Conservation (phyloP, 805 yeast genomes). For the Alloascoidea hylecoeti region DNA sequence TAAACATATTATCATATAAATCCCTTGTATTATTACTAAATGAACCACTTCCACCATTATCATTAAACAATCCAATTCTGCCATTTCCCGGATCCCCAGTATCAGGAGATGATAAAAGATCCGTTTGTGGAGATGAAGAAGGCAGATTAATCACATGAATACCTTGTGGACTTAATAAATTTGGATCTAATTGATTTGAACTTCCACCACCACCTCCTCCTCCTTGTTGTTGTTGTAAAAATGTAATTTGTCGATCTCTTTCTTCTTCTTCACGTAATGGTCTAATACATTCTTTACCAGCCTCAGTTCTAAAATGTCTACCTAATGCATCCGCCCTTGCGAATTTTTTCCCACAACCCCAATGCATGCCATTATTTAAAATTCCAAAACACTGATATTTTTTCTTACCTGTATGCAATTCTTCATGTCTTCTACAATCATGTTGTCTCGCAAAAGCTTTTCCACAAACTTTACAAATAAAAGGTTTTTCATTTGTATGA, state of each 20-base stretch:
- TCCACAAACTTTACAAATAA: conserved; percentile 45
- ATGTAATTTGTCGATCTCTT: too few relatives aligned
- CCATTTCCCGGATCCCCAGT: too few relatives aligned
- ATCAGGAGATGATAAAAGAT: too few relatives aligned
- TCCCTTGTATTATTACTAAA: too few relatives aligned
- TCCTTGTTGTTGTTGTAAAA: conserved; percentile 1
- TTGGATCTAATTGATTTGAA: too few relatives aligned
- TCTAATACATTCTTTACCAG: conserved; percentile 55
- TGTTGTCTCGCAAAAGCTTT: conserved; percentile 67
- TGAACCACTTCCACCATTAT: too few relatives aligned
- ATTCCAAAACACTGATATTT: conserved; percentile 54
- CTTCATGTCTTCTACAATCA: conserved; percentile 64
- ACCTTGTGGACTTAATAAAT: too few relatives aligned
- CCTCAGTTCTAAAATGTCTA: conserved; percentile 63
- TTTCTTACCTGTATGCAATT: conserved; percentile 60
- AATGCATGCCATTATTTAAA: conserved; percentile 39
- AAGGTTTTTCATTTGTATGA: conserved; percentile 66
- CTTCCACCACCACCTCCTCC: too few relatives aligned
- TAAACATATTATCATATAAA: too few relatives aligned
- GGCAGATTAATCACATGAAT: too few relatives aligned
- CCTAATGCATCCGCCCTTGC: conserved; percentile 71
- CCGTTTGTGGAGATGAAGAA: too few relatives aligned
- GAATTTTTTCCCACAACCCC: conserved; percentile 69
- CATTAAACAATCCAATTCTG: too few relatives aligned
- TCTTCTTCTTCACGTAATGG: conserved; percentile 47